Evolutionary conservation across 495 filamentous ascomycete species (phyloP).

Genomic region (Aspergillus conjunctus): DNA sequence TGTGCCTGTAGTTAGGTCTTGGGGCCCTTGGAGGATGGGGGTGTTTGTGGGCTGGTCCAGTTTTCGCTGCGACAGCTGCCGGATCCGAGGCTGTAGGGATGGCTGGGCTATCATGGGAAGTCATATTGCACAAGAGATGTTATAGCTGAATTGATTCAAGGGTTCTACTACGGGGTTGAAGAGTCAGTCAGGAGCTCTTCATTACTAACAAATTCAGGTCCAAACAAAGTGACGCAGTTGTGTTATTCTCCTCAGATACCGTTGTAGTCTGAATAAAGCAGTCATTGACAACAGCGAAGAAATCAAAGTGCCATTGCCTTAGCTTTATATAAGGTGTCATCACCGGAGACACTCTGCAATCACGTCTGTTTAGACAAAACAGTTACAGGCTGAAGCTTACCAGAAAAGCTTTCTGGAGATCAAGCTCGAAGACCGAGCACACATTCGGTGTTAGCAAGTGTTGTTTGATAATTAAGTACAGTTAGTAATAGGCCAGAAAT

Average conservation of each 20-base stretch:
- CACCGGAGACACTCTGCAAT: conserved; percentile 30
- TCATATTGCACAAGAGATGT: conserved; percentile 14
- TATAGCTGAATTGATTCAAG: conserved; percentile 16
- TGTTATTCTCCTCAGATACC: conserved; percentile 84
- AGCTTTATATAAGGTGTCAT: conserved; percentile 51
- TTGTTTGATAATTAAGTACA: conserved; percentile 15
- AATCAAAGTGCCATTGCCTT: conserved; percentile 66
- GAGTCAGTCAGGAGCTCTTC: conserved; percentile 33
- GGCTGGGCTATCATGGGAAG: conserved; percentile 17
- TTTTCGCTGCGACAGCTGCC: conserved; percentile 22
- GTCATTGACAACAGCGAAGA: conserved; percentile 75
- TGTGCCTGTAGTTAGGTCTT: conserved; percentile 65
- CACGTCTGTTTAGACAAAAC: conserved; percentile 19
- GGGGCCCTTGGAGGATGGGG: conserved; percentile 47
- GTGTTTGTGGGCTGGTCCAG: conserved; percentile 16
- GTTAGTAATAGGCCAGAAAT: conserved; percentile 19
- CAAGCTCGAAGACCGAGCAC: conserved; percentile 15
- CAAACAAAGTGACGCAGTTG: conserved; percentile 14
- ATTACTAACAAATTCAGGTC: conserved; percentile 17
- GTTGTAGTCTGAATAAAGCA: conserved; percentile 87
- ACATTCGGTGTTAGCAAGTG: conserved; percentile 7
- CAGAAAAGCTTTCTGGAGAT: conserved; percentile 28
- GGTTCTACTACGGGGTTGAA: conserved; percentile 27
- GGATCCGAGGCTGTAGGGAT: conserved; percentile 20
- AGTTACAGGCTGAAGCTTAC: conserved; percentile 29